Evolutionary conservation across 148 eudicot species (phyloP), one percentile per base, ranked within the genome.

Genomic region (Chenopodium suecicum): DNA sequence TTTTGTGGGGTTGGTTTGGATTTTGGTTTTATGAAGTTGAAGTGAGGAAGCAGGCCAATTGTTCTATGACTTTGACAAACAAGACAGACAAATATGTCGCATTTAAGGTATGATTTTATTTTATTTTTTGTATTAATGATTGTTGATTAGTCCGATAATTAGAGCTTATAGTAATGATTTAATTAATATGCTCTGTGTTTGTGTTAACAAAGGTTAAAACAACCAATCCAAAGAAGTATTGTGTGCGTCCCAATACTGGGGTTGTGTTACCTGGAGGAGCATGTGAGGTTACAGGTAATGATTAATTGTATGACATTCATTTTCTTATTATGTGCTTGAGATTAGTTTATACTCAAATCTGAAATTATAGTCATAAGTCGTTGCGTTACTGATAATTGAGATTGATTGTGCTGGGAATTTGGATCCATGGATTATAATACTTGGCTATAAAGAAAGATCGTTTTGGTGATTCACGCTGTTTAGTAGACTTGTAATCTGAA

Each of bases 181-280:
- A 58, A 78, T 80, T 84, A 22, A 72, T 74, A 37, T 48, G 17
- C 2, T 12, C 68, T 80, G 76, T 80, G 4, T 68, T 48, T 73
- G 47, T 47, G 9, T 6, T 62, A 54, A 65, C 37, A 74, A 82
- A 92, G 98, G 94, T 94, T 73, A 94, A 94, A 86, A 94, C 98
- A 73, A 94, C 98, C 46, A 94, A 92, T 84, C 98, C 98, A 27
- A 94, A 91, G 85, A 92, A 87, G 88, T 94, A 94, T 76, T 92
- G 91, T 68, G 98, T 94, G 66, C 97, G 98, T 27, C 98, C 98
- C 47, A 94, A 94, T 82, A 89, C 90, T n/a, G 97, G 98, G 60
- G 79, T 94, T 69, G 88, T 94, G 75, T 79, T 82, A 70, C 98
- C 98, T 50, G 88, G 89, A 47, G 81, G 91, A 65, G 52, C 90